Evolutionary conservation across 164 flowering plant genomes (phyloP).

Genomic region (Dillenia turbinata): DNA sequence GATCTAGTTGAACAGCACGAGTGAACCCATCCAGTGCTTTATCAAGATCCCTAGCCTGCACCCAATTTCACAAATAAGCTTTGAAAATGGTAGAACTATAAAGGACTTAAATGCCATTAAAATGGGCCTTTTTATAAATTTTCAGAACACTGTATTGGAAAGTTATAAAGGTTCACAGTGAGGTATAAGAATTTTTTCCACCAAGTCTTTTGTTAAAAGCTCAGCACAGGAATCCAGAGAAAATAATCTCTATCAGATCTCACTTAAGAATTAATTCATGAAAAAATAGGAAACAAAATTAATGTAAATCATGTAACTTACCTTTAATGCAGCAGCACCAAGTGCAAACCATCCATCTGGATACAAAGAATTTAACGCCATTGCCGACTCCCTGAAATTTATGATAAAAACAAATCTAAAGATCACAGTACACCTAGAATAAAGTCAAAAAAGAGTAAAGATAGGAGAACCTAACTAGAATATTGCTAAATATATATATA

Average conservation of each 20-base stretch:
- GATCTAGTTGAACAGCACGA: slow-evolving; percentile 91
- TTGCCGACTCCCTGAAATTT: slow-evolving; percentile 71
- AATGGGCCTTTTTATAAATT: background rate
- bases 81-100: too few relatives aligned
- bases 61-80: background rate
- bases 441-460: background rate
- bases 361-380: slow-evolving; percentile 86
- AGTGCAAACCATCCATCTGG: slow-evolving; percentile 99
- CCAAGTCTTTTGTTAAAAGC: too few relatives aligned
- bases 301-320: slow-evolving; percentile 9
- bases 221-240: too few relatives aligned
- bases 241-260: too few relatives aligned
- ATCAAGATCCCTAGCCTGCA: slow-evolving; percentile 77
- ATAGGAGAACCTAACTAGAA: too few relatives aligned
- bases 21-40: slow-evolving; percentile 84
- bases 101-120: too few relatives aligned
- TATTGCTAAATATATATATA: too few relatives aligned
- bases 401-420: background rate
- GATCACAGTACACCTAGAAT: background rate
- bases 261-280: too few relatives aligned
- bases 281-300: background rate
- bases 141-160: background rate
- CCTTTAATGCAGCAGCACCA: slow-evolving; percentile 97
- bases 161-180: background rate
- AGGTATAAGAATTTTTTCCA: background rate